These are phyloP conservation scores for Lecanicillium sp. DNA, from an alignment of 2,329 filamentous ascomycete species.

Conservation along the genomic window DNA sequence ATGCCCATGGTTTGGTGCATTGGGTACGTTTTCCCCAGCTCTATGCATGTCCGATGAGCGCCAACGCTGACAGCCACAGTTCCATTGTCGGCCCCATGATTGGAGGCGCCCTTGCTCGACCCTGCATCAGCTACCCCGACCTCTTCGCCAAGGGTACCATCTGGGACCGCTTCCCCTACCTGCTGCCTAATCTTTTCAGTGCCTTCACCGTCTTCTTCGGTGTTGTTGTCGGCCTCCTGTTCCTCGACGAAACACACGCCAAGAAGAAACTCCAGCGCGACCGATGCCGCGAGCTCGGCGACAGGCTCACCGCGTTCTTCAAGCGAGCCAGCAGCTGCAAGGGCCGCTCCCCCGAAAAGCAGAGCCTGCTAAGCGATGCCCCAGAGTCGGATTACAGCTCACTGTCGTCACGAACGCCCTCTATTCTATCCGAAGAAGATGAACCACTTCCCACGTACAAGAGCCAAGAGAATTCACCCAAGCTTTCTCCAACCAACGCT, in stretches of 20 bases:
- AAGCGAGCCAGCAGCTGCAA: slow-evolving; percentile 27
- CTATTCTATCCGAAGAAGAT: slow-evolving; percentile 32
- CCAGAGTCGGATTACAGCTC: slow-evolving; percentile 59
- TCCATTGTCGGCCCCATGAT: slow-evolving; percentile 91
- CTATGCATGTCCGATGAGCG: slow-evolving; percentile 18
- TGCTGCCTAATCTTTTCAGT: slow-evolving; percentile 89
- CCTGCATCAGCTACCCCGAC: slow-evolving; percentile 73
- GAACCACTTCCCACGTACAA: slow-evolving; percentile 65
- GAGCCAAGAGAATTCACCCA: slow-evolving; percentile 51
- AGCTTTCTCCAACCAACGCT: slow-evolving; percentile 31
- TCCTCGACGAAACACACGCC: slow-evolving; percentile 89
- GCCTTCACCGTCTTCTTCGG: slow-evolving; percentile 70
- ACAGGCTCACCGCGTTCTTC: slow-evolving; percentile 54
- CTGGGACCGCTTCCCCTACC: slow-evolving; percentile 82
- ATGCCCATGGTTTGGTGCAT: slow-evolving; percentile 99
- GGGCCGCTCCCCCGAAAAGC: slow-evolving; percentile 46
- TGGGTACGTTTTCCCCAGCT: slow-evolving; percentile 50
- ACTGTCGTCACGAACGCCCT: slow-evolving; percentile 18
- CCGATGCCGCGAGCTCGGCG: slow-evolving; percentile 67
- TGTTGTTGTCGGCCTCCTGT: slow-evolving; percentile 72
- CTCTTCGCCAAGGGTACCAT: slow-evolving; percentile 68
- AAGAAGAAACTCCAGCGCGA: slow-evolving; percentile 74
- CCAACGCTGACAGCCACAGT: slow-evolving; percentile 37
- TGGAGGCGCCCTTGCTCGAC: slow-evolving; percentile 82
- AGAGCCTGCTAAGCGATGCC: slow-evolving; percentile 58